Conservation (phyloP, 106 monocot genomes). For the Allium sativum region DNA sequence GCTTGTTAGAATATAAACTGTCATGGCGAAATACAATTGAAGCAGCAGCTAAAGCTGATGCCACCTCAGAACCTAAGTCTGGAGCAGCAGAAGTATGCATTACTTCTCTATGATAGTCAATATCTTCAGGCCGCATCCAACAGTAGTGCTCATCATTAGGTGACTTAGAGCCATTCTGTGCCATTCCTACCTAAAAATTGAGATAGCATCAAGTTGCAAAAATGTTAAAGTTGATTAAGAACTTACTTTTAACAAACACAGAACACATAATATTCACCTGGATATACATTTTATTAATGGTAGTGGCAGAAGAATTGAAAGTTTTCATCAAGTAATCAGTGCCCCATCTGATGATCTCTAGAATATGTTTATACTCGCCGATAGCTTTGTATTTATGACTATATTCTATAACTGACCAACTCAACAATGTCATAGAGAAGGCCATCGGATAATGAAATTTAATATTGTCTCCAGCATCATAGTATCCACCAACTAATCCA, state of each 20-base stretch:
- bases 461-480: slow-evolving; percentile 94
- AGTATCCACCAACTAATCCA: slow-evolving; percentile 96
- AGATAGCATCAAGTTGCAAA: no score
- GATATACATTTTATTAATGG: slow-evolving; percentile 55
- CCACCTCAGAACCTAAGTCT: slow-evolving; percentile 68
- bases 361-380: slow-evolving; percentile 75
- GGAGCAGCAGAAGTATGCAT: slow-evolving; percentile 27
- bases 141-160: slow-evolving; percentile 93
- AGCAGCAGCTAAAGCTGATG: slow-evolving; percentile 75
- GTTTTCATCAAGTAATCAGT: slow-evolving; percentile 81
- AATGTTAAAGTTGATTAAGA: not conserved
- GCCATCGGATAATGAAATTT: slow-evolving; percentile 98
- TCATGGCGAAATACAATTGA: slow-evolving; percentile 82
- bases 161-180: slow-evolving; percentile 28
- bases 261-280: slow-evolving; percentile 33
- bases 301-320: slow-evolving; percentile 70
- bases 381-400: slow-evolving; percentile 61
- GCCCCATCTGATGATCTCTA: slow-evolving; percentile 92
- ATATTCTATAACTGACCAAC: slow-evolving; percentile 91
- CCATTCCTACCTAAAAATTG: slow-evolving; percentile 48
- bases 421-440: slow-evolving; percentile 86
- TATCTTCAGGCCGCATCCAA: slow-evolving; percentile 87
- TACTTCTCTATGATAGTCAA: slow-evolving; percentile 46
- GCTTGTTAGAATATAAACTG: slow-evolving; percentile 51
- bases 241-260: no score